These are phyloP conservation scores for Sporothrix brasiliensis DNA, from an alignment of 2,329 filamentous ascomycete genomes.

Conservation along the genomic window DNA sequence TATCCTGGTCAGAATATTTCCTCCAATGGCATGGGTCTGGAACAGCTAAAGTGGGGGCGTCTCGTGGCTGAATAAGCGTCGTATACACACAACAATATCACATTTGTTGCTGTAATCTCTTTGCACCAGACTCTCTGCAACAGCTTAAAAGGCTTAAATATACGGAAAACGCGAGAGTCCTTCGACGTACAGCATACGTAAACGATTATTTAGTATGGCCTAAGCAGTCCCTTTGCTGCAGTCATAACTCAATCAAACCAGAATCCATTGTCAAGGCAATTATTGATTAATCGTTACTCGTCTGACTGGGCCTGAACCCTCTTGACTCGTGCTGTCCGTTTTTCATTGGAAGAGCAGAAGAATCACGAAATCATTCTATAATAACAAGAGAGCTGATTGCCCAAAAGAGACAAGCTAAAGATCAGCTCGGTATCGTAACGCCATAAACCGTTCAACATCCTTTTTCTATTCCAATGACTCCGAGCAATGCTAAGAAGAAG, in stretches of 20 bases:
- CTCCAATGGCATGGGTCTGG: constrained; percentile 8
- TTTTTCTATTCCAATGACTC: constrained; percentile 31
- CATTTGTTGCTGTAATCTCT: neutral
- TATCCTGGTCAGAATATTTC: constrained; percentile 17
- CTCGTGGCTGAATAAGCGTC: constrained; percentile 15
- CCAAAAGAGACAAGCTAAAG: neutral
- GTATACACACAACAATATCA: neutral
- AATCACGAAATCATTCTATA: neutral
- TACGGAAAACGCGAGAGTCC: too few species aligned
- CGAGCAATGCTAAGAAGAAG: constrained; percentile 31
- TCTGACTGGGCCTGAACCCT: neutral
- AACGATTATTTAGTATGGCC: too few species aligned
- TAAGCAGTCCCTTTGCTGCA: too few species aligned
- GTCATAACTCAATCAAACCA: too few species aligned
- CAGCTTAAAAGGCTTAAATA: neutral
- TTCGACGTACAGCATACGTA: too few species aligned
- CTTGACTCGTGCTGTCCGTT: neutral
- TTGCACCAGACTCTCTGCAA: neutral
- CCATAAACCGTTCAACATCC: constrained; percentile 16
- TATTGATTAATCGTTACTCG: constrained; percentile 7
- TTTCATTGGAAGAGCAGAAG: neutral
- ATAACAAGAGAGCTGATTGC: neutral
- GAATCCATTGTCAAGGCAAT: too few species aligned
- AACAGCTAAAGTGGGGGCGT: neutral
- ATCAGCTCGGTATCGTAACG: constrained; percentile 28